These are phyloP conservation scores for Anthoceros angustus DNA, from an alignment of 225 moss, liverwort and hornwort genomes.

Conservation along the genomic window DNA sequence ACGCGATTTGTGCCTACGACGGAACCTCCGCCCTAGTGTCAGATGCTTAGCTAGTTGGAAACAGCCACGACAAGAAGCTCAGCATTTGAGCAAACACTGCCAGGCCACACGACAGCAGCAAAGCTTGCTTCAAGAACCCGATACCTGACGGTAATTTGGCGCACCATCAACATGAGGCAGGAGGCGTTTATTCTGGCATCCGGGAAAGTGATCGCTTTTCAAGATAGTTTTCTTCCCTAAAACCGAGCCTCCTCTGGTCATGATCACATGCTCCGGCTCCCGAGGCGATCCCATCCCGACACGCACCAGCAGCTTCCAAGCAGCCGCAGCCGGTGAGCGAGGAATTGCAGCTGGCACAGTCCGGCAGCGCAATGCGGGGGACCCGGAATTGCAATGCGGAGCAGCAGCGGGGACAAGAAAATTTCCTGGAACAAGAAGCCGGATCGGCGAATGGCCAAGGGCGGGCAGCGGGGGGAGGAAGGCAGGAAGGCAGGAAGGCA, in stretches of 20 bases:
- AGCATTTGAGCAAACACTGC: too few species aligned
- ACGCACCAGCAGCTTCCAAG: not conserved
- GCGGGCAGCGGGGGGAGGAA: too few species aligned
- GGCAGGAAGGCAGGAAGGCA: too few species aligned
- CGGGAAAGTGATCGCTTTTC: slow-evolving; percentile 99
- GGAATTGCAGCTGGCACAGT: too few species aligned
- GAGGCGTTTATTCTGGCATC: slow-evolving; percentile 96
- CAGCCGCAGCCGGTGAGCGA: not conserved
- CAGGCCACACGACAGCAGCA: too few species aligned
- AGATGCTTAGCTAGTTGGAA: not conserved
- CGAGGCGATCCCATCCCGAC: slow-evolving; percentile 75
- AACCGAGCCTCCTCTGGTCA: slow-evolving; percentile 86
- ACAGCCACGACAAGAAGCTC: too few species aligned
- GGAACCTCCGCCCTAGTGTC: not conserved
- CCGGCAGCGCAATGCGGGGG: too few species aligned
- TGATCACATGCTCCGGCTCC: slow-evolving; percentile 95
- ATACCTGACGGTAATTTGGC: slow-evolving; percentile 99
- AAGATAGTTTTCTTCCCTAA: slow-evolving; percentile 99
- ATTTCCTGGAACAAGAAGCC: too few species aligned
- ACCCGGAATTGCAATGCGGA: too few species aligned
- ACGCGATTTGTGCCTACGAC: too few species aligned
- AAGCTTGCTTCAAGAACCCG: not conserved
- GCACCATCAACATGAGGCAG: slow-evolving; percentile 93
- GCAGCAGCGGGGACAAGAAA: too few species aligned
- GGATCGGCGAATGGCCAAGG: too few species aligned